Conservation (phyloP, 2,329 filamentous ascomycete genomes). For the Venturia pyrina region DNA sequence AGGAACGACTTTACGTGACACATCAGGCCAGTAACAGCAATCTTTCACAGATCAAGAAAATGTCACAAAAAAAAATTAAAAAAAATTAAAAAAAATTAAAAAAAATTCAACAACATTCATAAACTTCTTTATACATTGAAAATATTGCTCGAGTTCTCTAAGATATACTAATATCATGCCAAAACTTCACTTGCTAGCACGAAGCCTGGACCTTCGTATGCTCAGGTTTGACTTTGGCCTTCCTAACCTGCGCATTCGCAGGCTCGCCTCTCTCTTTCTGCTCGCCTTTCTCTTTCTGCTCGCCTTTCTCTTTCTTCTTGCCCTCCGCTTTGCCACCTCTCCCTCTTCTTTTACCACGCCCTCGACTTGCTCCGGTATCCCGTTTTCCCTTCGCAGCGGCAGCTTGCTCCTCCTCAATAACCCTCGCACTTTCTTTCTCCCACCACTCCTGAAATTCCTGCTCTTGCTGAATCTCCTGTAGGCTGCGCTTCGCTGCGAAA, state of each 20-base stretch:
- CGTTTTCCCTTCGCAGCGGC: background rate
- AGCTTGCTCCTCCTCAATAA: constrained; percentile 46
- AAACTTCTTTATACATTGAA: background rate
- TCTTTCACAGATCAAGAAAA: no score
- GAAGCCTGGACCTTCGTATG: background rate
- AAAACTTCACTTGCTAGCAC: background rate
- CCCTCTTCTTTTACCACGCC: constrained; percentile 7
- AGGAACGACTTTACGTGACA: no score
- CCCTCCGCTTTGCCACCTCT: constrained; percentile 4
- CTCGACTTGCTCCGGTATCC: constrained; percentile 7
- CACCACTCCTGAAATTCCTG: constrained; percentile 97
- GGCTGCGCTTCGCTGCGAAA: constrained; percentile 68
- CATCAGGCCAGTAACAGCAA: no score
- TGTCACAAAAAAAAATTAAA: no score
- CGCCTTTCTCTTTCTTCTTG: background rate
- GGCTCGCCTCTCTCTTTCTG: background rate
- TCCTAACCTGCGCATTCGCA: background rate
- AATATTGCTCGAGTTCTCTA: background rate
- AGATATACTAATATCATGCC: background rate
- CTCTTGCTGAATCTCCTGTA: constrained; percentile 93
- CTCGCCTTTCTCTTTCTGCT: no score
- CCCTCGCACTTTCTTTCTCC: constrained; percentile 71
- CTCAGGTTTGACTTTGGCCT: background rate
- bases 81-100: no score
- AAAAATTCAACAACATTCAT: no score